Percentiles rank a stretch among this genome's conserved stretches.
These are phyloP conservation scores for Kodamaea jinghongensis DNA, from an alignment of 805 yeast species.

Conservation along the genomic window DNA sequence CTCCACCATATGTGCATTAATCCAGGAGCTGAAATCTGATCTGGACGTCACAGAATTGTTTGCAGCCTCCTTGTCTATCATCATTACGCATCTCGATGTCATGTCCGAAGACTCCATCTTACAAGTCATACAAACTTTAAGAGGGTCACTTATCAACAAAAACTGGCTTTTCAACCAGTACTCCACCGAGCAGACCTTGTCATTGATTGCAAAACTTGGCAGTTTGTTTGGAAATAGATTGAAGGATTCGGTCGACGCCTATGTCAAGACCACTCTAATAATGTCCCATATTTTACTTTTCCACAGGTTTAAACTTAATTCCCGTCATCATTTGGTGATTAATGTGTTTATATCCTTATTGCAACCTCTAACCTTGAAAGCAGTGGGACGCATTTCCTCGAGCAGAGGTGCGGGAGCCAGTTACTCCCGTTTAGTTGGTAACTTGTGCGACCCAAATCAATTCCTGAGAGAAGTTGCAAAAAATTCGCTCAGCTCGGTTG, in stretches of 20 bases:
- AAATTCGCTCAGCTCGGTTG: constrained; percentile 49
- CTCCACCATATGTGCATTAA: no score
- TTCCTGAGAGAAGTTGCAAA: constrained; percentile 25
- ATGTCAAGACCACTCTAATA: constrained; percentile 41
- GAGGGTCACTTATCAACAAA: constrained; percentile 44
- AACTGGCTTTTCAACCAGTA: constrained; percentile 66
- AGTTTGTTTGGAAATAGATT: constrained; percentile 9
- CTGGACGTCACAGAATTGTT: constrained; percentile 13
- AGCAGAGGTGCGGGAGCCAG: constrained; percentile 43
- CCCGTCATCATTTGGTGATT: constrained; percentile 69
- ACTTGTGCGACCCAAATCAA: constrained; percentile 69
- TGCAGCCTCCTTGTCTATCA: constrained; percentile 27
- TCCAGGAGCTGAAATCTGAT: no score
- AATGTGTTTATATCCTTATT: constrained; percentile 50
- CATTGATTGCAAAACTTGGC: constrained; percentile 31
- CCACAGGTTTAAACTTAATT: constrained; percentile 67
- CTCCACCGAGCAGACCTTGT: constrained; percentile 53
- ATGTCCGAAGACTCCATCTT: neutral
- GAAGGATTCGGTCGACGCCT: constrained; percentile 27
- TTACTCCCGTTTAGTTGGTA: constrained; percentile 56
- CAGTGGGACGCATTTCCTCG: constrained; percentile 14
- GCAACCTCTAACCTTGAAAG: constrained; percentile 38
- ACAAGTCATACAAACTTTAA: constrained; percentile 27
- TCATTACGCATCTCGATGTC: constrained; percentile 14
- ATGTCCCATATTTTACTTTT: constrained; percentile 60